Evolutionary conservation across 768 basidiomycete genomes (phyloP).

Genomic region (Boletus bicolor): DNA sequence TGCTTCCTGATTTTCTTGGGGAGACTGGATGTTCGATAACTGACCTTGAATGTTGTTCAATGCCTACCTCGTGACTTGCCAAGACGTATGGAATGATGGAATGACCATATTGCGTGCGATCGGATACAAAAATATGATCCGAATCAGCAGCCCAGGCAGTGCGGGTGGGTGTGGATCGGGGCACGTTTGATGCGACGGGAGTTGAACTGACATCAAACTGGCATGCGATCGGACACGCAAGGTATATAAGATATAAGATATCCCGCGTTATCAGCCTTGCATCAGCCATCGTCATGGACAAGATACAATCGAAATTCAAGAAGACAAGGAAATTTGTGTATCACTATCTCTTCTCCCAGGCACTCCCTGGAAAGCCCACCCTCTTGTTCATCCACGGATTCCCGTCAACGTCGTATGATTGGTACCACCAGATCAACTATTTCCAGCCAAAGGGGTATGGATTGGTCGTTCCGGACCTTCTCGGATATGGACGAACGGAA

Average conservation of each 20-base stretch:
- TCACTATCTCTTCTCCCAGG: constrained; percentile 32
- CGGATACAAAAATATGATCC: constrained; percentile 2
- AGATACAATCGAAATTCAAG: constrained; percentile 31
- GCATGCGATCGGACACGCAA: constrained; percentile 11
- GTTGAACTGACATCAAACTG: constrained; percentile 6
- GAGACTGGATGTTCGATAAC: constrained; percentile 1
- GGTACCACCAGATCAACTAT: constrained; percentile 39
- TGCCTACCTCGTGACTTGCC: neutral
- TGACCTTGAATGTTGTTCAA: neutral
- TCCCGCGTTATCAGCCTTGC: neutral
- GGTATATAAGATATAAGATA: constrained; percentile 11
- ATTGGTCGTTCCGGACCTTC: constrained; percentile 45
- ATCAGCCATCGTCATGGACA: constrained; percentile 21
- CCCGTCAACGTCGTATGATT: constrained; percentile 41
- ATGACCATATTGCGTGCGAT: neutral
- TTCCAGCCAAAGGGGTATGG: constrained; percentile 41
- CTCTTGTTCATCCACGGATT: constrained; percentile 46
- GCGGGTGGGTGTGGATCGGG: constrained; percentile 16
- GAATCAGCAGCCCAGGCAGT: constrained; percentile 12
- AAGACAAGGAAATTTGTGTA: constrained; percentile 37
- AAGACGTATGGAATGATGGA: neutral
- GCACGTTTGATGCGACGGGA: constrained; percentile 15
- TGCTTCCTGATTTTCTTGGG: neutral
- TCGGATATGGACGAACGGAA: constrained; percentile 44
- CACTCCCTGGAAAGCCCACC: constrained; percentile 32